Evolutionary conservation across 306 rosid genomes (phyloP), one percentile per base, ranked within the genome.

Genomic region (Casuarina cunninghamiana): DNA sequence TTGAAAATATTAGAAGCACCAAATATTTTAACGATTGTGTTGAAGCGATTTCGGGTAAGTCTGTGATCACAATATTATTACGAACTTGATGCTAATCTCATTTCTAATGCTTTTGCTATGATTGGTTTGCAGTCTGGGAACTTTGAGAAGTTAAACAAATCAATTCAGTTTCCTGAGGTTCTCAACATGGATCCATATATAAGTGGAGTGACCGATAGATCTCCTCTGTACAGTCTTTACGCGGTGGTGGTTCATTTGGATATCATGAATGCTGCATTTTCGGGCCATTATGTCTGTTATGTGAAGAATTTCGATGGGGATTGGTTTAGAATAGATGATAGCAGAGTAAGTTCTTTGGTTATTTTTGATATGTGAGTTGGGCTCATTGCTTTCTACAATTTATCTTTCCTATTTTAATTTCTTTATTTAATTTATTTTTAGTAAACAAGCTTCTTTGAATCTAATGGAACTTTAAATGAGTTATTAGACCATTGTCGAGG

Each of bases 181-280:
- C 85, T 91, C 76, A 71, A 90, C 87, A 77, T 91, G 93, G 76
- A 93, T 42, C 93, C 94, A 4, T 91, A 84, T 83, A 91, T 88
- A 85, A 87, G 86, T 19, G 88, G 89, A 68, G 66, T 81, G 26
- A 84, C 84, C 53, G 94, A 88, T 69, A 83, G 79, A 73, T 84
- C 86, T 77, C 87, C 93, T 54, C 10, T 82, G 26, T 91, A 88
- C 86, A 88, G 83, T 83, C 91, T 91, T 53, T 89, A 90, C 81
- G 97, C 91, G 0, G 94, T 90, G 82, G 93, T 91, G 72, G 97
- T 91, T 76, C 97, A 91, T 83, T 84, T 91, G 94, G 89, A 91
- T 79, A 85, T 73, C 76, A 85, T 77, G 93, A 87, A 86, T 80
- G 86, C 97, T 79, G 79, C 97, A 13, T 85, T 72, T 82, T 89